Evolutionary conservation across 305 asterid genomes (phyloP).

Genomic region (Coffea humblotiana): DNA sequence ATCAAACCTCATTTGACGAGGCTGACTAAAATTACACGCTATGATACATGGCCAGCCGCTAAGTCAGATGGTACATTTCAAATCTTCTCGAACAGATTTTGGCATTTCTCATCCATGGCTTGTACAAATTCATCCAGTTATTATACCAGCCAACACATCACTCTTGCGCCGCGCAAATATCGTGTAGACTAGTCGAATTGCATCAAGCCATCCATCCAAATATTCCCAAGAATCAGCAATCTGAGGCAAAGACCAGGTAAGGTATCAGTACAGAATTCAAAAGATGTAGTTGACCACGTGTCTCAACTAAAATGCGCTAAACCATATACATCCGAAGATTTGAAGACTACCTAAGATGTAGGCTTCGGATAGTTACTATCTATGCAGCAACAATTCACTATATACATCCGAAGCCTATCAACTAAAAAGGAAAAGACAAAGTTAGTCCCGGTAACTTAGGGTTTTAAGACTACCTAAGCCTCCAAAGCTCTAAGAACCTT

Average conservation of each 20-base stretch:
- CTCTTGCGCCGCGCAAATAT: slow-evolving; percentile 88
- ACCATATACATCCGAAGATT: too few relatives aligned
- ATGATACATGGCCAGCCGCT: slow-evolving; percentile 43
- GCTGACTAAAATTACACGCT: slow-evolving; percentile 44
- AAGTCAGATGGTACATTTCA: slow-evolving; percentile 23
- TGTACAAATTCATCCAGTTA: slow-evolving; percentile 55
- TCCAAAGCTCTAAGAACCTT: not conserved
- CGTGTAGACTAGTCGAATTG: slow-evolving; percentile 88
- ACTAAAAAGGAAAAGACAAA: not conserved
- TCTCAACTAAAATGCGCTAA: not conserved
- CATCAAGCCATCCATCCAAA: slow-evolving; percentile 97
- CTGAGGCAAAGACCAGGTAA: slow-evolving; percentile 38
- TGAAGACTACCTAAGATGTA: too few relatives aligned
- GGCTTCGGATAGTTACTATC: too few relatives aligned
- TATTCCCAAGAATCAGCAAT: slow-evolving; percentile 98
- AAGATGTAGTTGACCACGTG: not conserved
- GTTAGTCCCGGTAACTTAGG: not conserved
- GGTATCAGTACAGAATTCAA: slow-evolving; percentile 6
- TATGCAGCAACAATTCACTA: not conserved
- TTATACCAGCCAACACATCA: slow-evolving; percentile 93
- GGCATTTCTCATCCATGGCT: slow-evolving; percentile 30
- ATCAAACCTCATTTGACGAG: slow-evolving; percentile 38
- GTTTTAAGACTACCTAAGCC: not conserved
- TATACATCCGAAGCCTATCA: not conserved
- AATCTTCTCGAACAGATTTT: slow-evolving; percentile 24